Base-by-base conservation (phyloP, 164 flowering plant species). In the Protea cynaroides region DNA sequence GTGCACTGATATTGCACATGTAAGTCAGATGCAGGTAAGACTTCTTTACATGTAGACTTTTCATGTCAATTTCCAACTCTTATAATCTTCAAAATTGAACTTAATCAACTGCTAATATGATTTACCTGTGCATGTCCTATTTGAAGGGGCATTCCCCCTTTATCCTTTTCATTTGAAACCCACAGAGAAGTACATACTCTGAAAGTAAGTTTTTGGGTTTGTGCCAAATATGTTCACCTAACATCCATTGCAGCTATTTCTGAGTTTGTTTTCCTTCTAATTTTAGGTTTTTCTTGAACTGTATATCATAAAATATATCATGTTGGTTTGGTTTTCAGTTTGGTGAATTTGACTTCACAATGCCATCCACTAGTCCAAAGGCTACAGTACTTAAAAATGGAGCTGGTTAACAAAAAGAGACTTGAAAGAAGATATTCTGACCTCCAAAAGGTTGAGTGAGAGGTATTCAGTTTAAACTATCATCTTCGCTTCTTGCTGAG, bases 361-460 rank as follows among this genome's bases (percentile, higher is more conserved):
- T 63, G 77, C 47, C 50, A 40, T 56, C 72, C 71, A 61, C 82
- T 87, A 59, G 53, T 62, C 22, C 74, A 69, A 43, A 75, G 43
- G 83, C 78, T 59, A 67, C 65, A 57, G 34, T 44, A 36, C 79
- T 86, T 22, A 77, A 62, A 74, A 72, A n/a, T 40, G 21, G 81
- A 66, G 40, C 64, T 67, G 44, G 37, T 51, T 29, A 85, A 86
- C 78, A 80, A 84, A 76, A 78, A 83, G 62, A 84, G 66, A 67
- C 79, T 90, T 55, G 94, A 86, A 54, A 79, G 69, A 71, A 86
- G 63, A 76, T 73, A 73, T 74, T 73, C 79, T 49, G 91, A 90
- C 69, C 95, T 87, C 72, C 77, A 84, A 62, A 86, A 82, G 82
- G 98, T 97, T 64, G 97, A 94, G 79, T 70, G 83, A 63, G 98